Evolutionary conservation across 306 rosid genomes (phyloP).

Genomic region (Vigna nakashimae): DNA sequence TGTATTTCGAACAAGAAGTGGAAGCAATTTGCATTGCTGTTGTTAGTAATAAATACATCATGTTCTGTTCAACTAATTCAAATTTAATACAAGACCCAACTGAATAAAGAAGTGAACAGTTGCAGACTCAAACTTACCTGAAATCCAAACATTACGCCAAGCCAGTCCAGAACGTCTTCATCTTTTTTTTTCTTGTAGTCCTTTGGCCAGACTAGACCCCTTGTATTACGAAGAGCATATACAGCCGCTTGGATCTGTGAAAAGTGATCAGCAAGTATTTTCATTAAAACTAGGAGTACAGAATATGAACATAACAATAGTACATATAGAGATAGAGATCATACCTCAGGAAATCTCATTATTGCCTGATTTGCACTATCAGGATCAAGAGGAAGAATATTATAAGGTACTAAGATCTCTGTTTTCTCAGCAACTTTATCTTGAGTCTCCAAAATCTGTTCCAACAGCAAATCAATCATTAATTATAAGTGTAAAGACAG

Average conservation of each 20-base stretch:
- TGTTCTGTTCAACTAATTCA: background rate
- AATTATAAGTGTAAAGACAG: background rate
- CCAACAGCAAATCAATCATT: conserved; percentile 38
- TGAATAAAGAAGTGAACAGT: conserved; percentile 21
- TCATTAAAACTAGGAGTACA: conserved; percentile 24
- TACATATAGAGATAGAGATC: conserved; percentile 15
- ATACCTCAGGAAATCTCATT: conserved; percentile 95
- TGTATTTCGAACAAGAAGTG: conserved; percentile 48
- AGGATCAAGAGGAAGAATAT: conserved; percentile 99
- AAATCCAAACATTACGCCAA: conserved; percentile 95
- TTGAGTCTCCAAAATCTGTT: conserved; percentile 92
- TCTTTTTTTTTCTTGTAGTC: conserved; percentile 85
- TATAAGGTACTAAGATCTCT: conserved; percentile 88
- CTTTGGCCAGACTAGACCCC: conserved; percentile 95
- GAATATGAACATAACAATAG: conserved; percentile 5
- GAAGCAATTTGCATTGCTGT: conserved; percentile 32
- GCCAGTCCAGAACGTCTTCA: conserved; percentile 98
- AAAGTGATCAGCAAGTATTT: conserved; percentile 20
- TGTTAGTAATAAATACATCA: conserved; percentile 6
- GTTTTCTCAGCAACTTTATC: conserved; percentile 96
- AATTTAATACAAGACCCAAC: conserved; percentile 6
- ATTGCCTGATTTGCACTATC: conserved; percentile 95
- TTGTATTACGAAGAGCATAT: conserved; percentile 86
- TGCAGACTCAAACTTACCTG: conserved; percentile 64
- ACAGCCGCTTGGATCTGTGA: conserved; percentile 94